Percentiles rank a stretch among this genome's conserved stretches.
phyloP scores from a whole-genome alignment of 495 filamentous ascomycete genomes.

The Trichoderma erinaceum region DNA sequence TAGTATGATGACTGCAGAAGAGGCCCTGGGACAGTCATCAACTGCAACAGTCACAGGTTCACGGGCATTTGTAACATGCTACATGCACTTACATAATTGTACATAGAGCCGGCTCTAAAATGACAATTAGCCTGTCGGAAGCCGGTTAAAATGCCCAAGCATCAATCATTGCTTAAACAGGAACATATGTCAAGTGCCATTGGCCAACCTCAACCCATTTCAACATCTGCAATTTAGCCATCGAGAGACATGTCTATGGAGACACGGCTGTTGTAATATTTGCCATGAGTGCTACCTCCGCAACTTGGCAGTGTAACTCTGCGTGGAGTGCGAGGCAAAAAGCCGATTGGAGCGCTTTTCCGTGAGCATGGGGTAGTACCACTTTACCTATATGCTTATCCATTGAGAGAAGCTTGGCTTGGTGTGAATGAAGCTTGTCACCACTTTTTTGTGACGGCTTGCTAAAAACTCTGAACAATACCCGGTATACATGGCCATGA shows the following conservation, averaged over 20 bases:
- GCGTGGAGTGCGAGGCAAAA: neutral
- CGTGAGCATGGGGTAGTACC: neutral
- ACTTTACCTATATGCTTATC: neutral
- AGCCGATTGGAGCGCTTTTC: neutral
- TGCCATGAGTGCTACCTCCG: neutral
- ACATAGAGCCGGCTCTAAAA: neutral
- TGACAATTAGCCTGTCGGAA: neutral
- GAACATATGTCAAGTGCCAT: neutral
- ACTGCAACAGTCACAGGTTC: no score
- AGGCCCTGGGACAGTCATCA: no score
- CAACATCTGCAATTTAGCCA: neutral
- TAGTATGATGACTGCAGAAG: no score
- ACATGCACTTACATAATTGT: no score
- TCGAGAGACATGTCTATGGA: neutral
- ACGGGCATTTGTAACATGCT: no score
- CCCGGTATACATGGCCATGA: neutral
- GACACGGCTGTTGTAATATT: neutral
- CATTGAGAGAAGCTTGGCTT: neutral
- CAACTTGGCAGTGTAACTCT: neutral
- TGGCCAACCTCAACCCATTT: neutral
- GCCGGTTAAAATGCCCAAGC: neutral
- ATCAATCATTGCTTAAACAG: neutral
- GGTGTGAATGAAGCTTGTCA: neutral
- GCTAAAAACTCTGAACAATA: neutral
- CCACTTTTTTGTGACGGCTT: neutral